A percentile compares a stretch with the other conserved stretches of the same genome.
Evolutionary conservation across 352 stramenopile genomes (phyloP).

Genomic region (Phytophthora rubi): DNA sequence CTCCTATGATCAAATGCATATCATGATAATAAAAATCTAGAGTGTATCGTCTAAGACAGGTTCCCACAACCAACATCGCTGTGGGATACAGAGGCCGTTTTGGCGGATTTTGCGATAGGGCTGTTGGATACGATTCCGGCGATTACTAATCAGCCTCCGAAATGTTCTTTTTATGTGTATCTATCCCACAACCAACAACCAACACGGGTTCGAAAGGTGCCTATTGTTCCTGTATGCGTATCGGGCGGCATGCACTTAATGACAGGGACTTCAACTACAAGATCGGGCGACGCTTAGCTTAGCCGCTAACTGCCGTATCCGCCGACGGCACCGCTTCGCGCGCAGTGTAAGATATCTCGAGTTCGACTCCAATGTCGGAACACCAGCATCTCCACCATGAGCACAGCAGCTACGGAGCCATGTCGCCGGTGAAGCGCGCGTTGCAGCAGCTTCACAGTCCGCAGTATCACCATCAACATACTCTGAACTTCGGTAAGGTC

Average conservation of each 20-base stretch:
- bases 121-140: too few relatives aligned
- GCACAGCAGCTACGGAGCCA: conserved; percentile 30
- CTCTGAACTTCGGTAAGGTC: conserved; percentile 37
- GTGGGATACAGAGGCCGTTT: too few relatives aligned
- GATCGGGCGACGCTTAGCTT: conserved; percentile 29
- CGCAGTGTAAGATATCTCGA: conserved; percentile 27
- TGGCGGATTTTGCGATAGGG: too few relatives aligned
- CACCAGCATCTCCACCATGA: conserved; percentile 31
- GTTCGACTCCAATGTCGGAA: conserved; percentile 27
- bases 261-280: not conserved
- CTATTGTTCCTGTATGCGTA: too few relatives aligned
- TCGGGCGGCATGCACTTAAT: conserved; percentile 1
- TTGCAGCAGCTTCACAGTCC: conserved; percentile 30
- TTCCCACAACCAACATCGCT: too few relatives aligned
- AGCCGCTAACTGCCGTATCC: conserved; percentile 13
- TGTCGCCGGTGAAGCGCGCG: conserved; percentile 36
- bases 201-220: too few relatives aligned
- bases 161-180: too few relatives aligned
- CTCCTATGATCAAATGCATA: too few relatives aligned
- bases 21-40: too few relatives aligned
- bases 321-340: conserved; percentile 21
- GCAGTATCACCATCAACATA: conserved; percentile 23
- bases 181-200: too few relatives aligned
- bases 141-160: too few relatives aligned
- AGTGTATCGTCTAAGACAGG: too few relatives aligned